Conservation (phyloP, 176 grass and related monocot species). For the Oryza glaberrima region DNA sequence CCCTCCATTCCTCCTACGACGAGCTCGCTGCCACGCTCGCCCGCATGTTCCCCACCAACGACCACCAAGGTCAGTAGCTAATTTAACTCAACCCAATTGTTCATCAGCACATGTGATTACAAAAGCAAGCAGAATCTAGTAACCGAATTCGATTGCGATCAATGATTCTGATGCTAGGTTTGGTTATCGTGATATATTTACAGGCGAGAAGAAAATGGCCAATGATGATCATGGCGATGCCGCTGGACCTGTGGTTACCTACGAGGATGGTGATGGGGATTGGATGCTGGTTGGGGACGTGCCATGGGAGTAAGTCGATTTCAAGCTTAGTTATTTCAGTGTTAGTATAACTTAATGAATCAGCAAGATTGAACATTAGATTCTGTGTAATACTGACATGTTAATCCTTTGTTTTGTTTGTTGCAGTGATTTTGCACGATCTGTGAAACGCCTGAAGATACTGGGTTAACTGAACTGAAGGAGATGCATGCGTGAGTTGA, state of each 20-base stretch:
- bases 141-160: not conserved
- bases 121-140: not conserved
- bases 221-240: not conserved
- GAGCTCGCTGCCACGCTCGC: conserved; percentile 67
- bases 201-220: conserved; percentile 4
- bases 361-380: no score
- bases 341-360: not conserved
- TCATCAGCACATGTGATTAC: not conserved
- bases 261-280: conserved; percentile 86
- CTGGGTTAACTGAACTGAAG: conserved; percentile 11
- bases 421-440: conserved; percentile 66
- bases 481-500: not conserved
- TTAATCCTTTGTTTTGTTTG: not conserved
- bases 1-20: conserved; percentile 66
- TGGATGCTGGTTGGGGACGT: conserved; percentile 96
- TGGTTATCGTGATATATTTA: not conserved
- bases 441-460: conserved; percentile 88
- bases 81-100: not conserved
- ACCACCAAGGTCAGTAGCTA: conserved; percentile 29
- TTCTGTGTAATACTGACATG: not conserved
- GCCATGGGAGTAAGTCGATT: conserved; percentile 87
- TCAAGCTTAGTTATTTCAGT: not conserved
- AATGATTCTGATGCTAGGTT: not conserved
- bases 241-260: conserved; percentile 52
- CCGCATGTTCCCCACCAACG: conserved; percentile 68